Conservation (phyloP, 2,329 filamentous ascomycete species). For the Blastomyces parvus region DNA sequence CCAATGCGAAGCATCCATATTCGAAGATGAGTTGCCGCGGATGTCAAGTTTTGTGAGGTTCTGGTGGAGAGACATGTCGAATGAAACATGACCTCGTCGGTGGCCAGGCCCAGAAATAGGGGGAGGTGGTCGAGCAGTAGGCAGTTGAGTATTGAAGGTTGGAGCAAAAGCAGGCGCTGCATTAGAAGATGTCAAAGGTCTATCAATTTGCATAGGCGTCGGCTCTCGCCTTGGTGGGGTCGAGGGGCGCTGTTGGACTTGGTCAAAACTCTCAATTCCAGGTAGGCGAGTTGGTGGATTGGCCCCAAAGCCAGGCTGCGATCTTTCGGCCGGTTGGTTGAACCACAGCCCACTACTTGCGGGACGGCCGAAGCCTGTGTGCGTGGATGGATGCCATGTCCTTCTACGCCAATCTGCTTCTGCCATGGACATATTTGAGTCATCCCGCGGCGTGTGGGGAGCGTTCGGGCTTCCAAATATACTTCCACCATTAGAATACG, state of each 20-base stretch:
- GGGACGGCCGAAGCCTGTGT: conserved; percentile 56
- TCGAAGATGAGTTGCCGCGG: conserved; percentile 27
- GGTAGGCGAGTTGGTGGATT: conserved; percentile 59
- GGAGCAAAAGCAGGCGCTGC: conserved; percentile 23
- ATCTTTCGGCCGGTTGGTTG: conserved; percentile 59
- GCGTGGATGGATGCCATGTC: conserved; percentile 73
- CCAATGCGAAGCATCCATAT: conserved; percentile 33
- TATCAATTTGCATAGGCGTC: conserved; percentile 70
- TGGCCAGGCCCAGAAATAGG: conserved; percentile 38
- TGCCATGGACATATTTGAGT: conserved; percentile 29
- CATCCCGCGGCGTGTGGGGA: conserved; percentile 46
- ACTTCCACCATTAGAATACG: conserved; percentile 49
- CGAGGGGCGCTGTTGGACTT: conserved; percentile 53
- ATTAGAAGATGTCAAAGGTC: conserved; percentile 17
- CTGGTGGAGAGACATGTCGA: conserved; percentile 39
- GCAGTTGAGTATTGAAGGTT: conserved; percentile 27
- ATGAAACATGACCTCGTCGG: conserved; percentile 39
- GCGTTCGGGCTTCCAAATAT: conserved; percentile 59
- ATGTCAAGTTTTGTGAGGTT: conserved; percentile 38
- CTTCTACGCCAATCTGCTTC: conserved; percentile 74
- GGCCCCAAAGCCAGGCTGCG: conserved; percentile 47
- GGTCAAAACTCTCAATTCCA: conserved; percentile 86
- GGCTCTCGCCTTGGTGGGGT: conserved; percentile 56
- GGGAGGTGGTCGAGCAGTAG: conserved; percentile 30
- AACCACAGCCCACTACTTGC: conserved; percentile 65